Percentiles rank a stretch among this genome's conserved stretches.
These are phyloP conservation scores for Cymbopogon flexuosus DNA, from an alignment of 202 grass and related monocot genomes.

Conservation along the genomic window DNA sequence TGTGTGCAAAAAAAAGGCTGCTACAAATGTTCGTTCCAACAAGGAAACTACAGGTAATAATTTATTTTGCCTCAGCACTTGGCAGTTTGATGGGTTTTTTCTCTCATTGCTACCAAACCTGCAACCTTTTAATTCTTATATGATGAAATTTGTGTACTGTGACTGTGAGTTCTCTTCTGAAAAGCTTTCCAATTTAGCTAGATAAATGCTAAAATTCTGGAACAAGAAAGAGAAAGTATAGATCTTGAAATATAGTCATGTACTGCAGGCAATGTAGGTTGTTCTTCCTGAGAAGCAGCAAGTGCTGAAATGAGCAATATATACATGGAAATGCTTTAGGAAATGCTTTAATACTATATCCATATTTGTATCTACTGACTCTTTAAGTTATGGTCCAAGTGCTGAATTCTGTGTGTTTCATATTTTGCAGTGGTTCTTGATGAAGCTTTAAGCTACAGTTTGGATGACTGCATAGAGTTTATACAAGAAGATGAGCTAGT, in stretches of 20 bases:
- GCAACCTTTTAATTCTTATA: not conserved
- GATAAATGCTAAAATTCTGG: conserved; percentile 10
- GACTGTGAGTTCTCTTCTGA: not conserved
- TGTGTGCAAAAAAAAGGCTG: conserved; percentile 99
- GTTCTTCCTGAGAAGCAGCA: not conserved
- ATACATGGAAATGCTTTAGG: not conserved
- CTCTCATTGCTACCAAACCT: not conserved
- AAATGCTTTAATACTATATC: not conserved
- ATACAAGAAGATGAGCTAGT: conserved; percentile 97
- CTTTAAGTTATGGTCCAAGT: not conserved
- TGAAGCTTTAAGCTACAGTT: conserved; percentile 73
- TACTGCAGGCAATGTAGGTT: not conserved
- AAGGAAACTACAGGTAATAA: conserved; percentile 88
- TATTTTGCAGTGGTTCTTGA: conserved; percentile 83
- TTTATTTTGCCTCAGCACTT: conserved; percentile 4
- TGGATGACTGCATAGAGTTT: conserved; percentile 98
- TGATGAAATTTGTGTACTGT: not conserved
- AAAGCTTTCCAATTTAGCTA: not conserved
- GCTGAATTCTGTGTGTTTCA: conserved; percentile 17
- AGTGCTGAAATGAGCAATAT: not conserved
- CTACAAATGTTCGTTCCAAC: conserved; percentile 95
- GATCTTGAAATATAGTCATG: not conserved
- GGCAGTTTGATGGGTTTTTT: not conserved
- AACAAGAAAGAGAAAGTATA: not conserved
- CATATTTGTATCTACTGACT: not conserved